A percentile compares a stretch with the other conserved stretches of the same genome.
These are phyloP conservation scores for Aspergillus cristatus DNA, from an alignment of 495 filamentous ascomycete genomes.

Conservation along the genomic window DNA sequence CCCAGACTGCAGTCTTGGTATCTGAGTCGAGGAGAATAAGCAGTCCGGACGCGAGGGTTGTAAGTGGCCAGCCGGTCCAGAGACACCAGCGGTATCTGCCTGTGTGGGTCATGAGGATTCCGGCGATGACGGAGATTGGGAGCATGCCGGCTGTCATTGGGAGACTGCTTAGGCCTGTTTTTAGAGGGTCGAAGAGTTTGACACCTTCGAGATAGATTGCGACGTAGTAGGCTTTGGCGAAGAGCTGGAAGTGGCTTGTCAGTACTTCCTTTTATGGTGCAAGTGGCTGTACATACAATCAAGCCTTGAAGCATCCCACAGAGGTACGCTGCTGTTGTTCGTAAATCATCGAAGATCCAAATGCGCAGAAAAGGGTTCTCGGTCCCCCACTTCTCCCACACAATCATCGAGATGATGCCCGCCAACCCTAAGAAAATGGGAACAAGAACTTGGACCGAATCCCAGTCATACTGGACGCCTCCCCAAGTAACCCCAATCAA, in stretches of 20 bases:
- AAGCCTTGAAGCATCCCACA: too few species aligned
- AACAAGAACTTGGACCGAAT: constrained; percentile 36
- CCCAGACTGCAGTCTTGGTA: constrained; percentile 39
- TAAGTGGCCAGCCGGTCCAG: constrained; percentile 48
- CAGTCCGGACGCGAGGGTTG: constrained; percentile 39
- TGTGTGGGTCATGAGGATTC: constrained; percentile 36
- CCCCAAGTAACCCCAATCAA: constrained; percentile 48
- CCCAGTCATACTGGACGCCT: constrained; percentile 44
- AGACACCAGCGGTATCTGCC: constrained; percentile 46
- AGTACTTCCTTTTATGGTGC: too few species aligned
- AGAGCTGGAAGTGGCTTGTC: too few species aligned
- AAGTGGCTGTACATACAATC: too few species aligned
- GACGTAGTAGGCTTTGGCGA: constrained; percentile 37
- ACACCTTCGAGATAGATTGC: constrained; percentile 53
- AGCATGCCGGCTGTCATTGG: constrained; percentile 47
- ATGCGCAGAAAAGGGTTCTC: too few species aligned
- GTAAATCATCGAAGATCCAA: too few species aligned
- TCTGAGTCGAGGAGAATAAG: constrained; percentile 35
- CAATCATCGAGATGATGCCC: too few species aligned
- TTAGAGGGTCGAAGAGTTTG: constrained; percentile 37
- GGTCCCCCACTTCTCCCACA: too few species aligned
- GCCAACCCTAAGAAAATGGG: constrained; percentile 19
- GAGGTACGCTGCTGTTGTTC: constrained; percentile 16
- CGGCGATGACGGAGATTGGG: constrained; percentile 38
- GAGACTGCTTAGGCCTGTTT: constrained; percentile 46